Percentiles rank a stretch among this genome's conserved stretches.
These are phyloP conservation scores for Vaccinium corymbosum DNA, from an alignment of 148 eudicot genomes.

Conservation along the genomic window DNA sequence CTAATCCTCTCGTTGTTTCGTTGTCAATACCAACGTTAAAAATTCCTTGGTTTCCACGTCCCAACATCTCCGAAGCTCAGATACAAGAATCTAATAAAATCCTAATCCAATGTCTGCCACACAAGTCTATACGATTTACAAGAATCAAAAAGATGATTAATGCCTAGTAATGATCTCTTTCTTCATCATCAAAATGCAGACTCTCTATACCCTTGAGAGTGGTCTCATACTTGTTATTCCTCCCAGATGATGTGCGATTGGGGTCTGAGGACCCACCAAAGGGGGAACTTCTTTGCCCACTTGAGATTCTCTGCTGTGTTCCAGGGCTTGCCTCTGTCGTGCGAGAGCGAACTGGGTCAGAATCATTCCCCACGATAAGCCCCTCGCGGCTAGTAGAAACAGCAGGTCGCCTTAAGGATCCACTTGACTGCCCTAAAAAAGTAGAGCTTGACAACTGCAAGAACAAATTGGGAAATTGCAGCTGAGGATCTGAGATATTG, in stretches of 20 bases:
- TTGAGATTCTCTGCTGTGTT: conserved; percentile 47
- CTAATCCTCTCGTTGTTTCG: background rate
- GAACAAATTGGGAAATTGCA: conserved; percentile 4
- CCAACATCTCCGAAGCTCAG: background rate
- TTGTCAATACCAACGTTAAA: background rate
- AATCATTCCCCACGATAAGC: conserved; percentile 43
- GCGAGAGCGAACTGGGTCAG: conserved; percentile 50
- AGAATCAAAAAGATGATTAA: background rate
- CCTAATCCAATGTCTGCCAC: conserved; percentile 16
- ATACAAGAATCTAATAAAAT: background rate
- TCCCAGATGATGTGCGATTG: conserved; percentile 47
- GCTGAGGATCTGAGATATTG: background rate
- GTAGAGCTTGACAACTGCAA: conserved; percentile 60
- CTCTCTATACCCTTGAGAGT: conserved; percentile 72
- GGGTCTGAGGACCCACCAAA: conserved; percentile 65
- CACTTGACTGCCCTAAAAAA: conserved; percentile 53
- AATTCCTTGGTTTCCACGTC: background rate
- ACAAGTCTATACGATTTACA: conserved; percentile 26
- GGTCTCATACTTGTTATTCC: conserved; percentile 61
- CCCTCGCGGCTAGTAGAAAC: conserved; percentile 57
- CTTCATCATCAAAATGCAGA: conserved; percentile 68
- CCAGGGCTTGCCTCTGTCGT: conserved; percentile 57
- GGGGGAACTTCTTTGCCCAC: conserved; percentile 63
- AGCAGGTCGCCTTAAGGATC: conserved; percentile 58
- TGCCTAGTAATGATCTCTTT: conserved; percentile 39